Evolutionary conservation across 495 filamentous ascomycete genomes (phyloP), one percentile per base, ranked within the genome.

Genomic region (Oidiodendron maius): DNA sequence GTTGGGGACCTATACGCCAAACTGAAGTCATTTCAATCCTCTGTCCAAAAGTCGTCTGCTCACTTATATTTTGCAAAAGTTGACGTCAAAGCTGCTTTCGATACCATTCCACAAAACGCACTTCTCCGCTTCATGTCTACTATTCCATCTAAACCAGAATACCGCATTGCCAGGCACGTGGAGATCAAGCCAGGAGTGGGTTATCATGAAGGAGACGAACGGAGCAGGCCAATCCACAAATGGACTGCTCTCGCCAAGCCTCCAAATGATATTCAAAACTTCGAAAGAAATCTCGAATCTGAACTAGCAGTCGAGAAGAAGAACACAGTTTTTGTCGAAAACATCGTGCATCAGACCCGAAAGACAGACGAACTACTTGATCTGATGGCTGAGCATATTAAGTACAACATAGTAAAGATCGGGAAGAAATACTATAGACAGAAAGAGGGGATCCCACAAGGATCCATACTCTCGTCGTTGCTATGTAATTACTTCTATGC

Each of bases 401-500:
- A 79, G 35, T 74, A 78, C 30, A 96, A 97, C 57, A 70, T 96
- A 23, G 78, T 97, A 62, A 89, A 86, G 54, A 83, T 96, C 42
- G 91, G 89, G 20, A 91, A 91, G 70, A 87, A 84, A 44, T 93
- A 82, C 65, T 96, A 88, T 58, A 78, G 89, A 11, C 93, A 97
- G 57, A 90, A 83, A 57, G 70, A 76, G 25, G 93, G 93, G 12
- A 96, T 98, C 18, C 90, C 93, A 0, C 93, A 98, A 64, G 93
- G 93, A 28, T 95, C 89, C 0, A 74, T 95, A 0, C 59, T 98
- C 20, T 96, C 90, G 9, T 85, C 79, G 40, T 70, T 88, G 24
- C 72, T 98, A 0, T 96, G 94, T 73, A 97, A 89, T 61, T 87
- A 91, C 60, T 95, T 96, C 61, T 97, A 96, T 59, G 91, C 84